Evolutionary conservation across 139 green algal species (phyloP).

Genomic region (Micractinium sp.): DNA sequence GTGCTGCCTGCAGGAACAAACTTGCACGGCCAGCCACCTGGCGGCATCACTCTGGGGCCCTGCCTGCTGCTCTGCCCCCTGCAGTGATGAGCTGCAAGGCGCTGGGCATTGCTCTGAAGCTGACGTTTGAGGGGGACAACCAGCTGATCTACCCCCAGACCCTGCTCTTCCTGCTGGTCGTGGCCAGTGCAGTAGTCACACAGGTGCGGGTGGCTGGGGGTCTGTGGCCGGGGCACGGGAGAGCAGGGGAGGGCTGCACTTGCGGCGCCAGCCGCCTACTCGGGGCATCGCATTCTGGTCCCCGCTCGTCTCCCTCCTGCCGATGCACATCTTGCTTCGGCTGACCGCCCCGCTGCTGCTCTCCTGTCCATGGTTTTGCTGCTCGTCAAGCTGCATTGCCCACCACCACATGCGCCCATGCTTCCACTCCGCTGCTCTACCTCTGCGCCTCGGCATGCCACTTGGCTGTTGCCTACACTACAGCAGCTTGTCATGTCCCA

Average conservation of each 20-base stretch:
- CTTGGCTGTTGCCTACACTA: too few relatives aligned
- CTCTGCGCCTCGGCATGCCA: too few relatives aligned
- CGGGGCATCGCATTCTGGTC: not conserved
- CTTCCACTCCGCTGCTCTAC: too few relatives aligned
- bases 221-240: not conserved
- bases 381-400: too few relatives aligned
- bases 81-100: slow-evolving; percentile 96
- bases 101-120: slow-evolving; percentile 94
- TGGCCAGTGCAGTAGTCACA: slow-evolving; percentile 87
- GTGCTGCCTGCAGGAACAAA: too few relatives aligned
- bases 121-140: slow-evolving; percentile 94
- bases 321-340: not conserved
- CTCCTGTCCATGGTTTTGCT: too few relatives aligned
- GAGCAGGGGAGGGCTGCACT: too few relatives aligned
- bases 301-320: not conserved
- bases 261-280: not conserved
- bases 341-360: too few relatives aligned
- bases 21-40: too few relatives aligned
- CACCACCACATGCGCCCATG: too few relatives aligned
- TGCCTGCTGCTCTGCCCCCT: too few relatives aligned
- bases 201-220: slow-evolving; percentile 81
- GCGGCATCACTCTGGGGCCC: not conserved
- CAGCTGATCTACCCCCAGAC: slow-evolving; percentile 83
- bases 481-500: too few relatives aligned
- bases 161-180: slow-evolving; percentile 78